These are phyloP conservation scores for Dissophora globulifera DNA, from an alignment of 192 early-diverging fungal genomes.

Conservation along the genomic window DNA sequence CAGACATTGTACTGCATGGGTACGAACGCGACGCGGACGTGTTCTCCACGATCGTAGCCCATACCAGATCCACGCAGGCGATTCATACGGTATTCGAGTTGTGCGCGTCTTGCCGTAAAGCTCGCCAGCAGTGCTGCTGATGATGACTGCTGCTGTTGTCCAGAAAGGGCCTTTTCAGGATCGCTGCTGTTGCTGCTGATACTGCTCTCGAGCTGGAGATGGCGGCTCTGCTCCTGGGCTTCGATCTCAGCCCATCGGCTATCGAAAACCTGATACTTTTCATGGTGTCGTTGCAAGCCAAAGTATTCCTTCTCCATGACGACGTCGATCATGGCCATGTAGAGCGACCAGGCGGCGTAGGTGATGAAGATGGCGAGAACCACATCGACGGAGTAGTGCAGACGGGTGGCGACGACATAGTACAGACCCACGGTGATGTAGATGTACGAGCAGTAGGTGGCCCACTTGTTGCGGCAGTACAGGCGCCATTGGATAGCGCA, in stretches of 20 bases:
- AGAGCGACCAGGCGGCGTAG: conserved; percentile 62
- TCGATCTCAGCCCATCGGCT: conserved; percentile 1
- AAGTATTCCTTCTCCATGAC: conserved; percentile 57
- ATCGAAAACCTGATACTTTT: conserved; percentile 36
- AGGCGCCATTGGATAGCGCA: conserved; percentile 47
- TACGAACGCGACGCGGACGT: conserved; percentile 50
- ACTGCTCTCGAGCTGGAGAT: not conserved
- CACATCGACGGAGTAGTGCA: conserved; percentile 57
- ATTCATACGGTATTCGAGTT: conserved; percentile 35
- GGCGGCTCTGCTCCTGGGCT: not conserved
- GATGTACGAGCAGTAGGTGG: conserved; percentile 47
- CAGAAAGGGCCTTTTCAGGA: not conserved
- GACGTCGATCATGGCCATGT: conserved; percentile 60
- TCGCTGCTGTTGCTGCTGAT: not conserved
- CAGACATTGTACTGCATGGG: conserved; percentile 57
- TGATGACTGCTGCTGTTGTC: not conserved
- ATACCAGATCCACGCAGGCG: conserved; percentile 48
- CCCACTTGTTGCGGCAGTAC: conserved; percentile 43
- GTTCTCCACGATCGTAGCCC: conserved; percentile 40
- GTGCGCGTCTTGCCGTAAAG: conserved; percentile 18
- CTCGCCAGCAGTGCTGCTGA: not conserved
- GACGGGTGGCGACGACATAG: conserved; percentile 51
- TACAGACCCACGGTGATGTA: conserved; percentile 47
- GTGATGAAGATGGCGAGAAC: conserved; percentile 63
- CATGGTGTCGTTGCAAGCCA: conserved; percentile 31